Percentiles rank a stretch among this genome's conserved stretches.
These are phyloP conservation scores for Pythium diclinum DNA, from an alignment of 352 stramenopile genomes.

Conservation along the genomic window DNA sequence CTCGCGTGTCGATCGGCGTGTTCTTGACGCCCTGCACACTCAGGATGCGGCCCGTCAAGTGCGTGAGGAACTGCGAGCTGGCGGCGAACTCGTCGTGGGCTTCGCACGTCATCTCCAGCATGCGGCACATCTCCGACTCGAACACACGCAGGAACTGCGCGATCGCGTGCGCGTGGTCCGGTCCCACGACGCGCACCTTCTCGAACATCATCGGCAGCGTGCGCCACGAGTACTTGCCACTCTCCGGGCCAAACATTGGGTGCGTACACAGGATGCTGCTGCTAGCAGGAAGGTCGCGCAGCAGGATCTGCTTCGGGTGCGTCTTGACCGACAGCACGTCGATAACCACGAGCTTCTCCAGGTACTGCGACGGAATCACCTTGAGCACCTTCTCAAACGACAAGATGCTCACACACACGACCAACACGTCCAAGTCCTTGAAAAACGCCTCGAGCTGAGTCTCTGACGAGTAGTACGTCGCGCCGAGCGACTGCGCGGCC, in stretches of 20 bases:
- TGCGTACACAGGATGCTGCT: slow-evolving; percentile 96
- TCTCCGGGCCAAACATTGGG: slow-evolving; percentile 98
- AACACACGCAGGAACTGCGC: slow-evolving; percentile 95
- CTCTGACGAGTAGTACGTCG: slow-evolving; percentile 50
- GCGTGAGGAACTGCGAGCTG: slow-evolving; percentile 98
- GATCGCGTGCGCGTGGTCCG: slow-evolving; percentile 64
- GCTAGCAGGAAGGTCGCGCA: slow-evolving; percentile 85
- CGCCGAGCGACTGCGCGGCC: slow-evolving; percentile 49
- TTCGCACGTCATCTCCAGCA: slow-evolving; percentile 96
- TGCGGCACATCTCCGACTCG: slow-evolving; percentile 95
- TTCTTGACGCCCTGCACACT: slow-evolving; percentile 82
- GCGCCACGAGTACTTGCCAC: slow-evolving; percentile 93
- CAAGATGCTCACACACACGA: slow-evolving; percentile 86
- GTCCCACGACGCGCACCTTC: slow-evolving; percentile 77
- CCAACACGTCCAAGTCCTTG: slow-evolving; percentile 90
- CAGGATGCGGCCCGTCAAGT: slow-evolving; percentile 96
- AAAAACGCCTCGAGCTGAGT: slow-evolving; percentile 90
- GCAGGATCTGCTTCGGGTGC: slow-evolving; percentile 92
- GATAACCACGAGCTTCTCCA: slow-evolving; percentile 91
- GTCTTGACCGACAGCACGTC: slow-evolving; percentile 99
- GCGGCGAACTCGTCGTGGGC: slow-evolving; percentile 95
- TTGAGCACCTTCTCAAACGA: slow-evolving; percentile 71
- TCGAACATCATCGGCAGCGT: slow-evolving; percentile 96
- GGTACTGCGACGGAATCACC: slow-evolving; percentile 58
- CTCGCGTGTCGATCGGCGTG: slow-evolving; percentile 95